Conservation (phyloP, 1,284 basidiomycete genomes). For the Cutaneotrichosporon sp. region DNA sequence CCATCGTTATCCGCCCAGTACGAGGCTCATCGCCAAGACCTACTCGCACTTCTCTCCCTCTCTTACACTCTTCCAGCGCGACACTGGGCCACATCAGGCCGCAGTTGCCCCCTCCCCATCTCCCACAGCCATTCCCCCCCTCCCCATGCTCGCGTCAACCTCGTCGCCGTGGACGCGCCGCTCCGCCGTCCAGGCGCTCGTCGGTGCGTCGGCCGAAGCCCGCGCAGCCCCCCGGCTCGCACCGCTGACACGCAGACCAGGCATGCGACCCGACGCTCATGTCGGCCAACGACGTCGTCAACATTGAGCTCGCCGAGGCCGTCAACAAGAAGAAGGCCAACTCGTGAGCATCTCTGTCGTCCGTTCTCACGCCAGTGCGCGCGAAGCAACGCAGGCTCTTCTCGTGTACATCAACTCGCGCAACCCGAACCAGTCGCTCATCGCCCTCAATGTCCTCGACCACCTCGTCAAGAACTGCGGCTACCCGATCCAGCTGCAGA, state of each 20-base stretch:
- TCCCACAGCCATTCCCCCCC: conserved; percentile 5
- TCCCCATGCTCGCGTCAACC: conserved; percentile 32
- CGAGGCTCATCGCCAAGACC: neutral
- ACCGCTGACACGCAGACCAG: conserved; percentile 56
- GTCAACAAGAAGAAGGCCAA: conserved; percentile 97
- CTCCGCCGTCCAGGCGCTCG: conserved; percentile 49
- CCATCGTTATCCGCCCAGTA: too few relatives aligned
- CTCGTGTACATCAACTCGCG: conserved; percentile 50
- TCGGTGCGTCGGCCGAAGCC: conserved; percentile 38
- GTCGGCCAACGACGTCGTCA: conserved; percentile 88
- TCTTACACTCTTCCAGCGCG: neutral
- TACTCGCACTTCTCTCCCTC: neutral
- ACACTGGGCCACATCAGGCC: conserved; percentile 1
- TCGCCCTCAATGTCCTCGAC: conserved; percentile 67
- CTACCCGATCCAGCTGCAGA: conserved; percentile 95
- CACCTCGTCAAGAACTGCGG: conserved; percentile 94
- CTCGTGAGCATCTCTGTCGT: conserved; percentile 63
- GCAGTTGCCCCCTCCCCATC: neutral
- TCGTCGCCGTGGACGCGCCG: conserved; percentile 39
- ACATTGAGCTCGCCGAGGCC: conserved; percentile 90
- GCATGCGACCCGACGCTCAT: conserved; percentile 85
- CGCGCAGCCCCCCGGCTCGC: neutral
- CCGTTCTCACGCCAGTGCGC: conserved; percentile 27
- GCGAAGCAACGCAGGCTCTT: conserved; percentile 58
- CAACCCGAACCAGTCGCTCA: conserved; percentile 48